phyloP scores from a whole-genome alignment of 169 alveolate species.

The Cryptosporidium andersoni region DNA sequence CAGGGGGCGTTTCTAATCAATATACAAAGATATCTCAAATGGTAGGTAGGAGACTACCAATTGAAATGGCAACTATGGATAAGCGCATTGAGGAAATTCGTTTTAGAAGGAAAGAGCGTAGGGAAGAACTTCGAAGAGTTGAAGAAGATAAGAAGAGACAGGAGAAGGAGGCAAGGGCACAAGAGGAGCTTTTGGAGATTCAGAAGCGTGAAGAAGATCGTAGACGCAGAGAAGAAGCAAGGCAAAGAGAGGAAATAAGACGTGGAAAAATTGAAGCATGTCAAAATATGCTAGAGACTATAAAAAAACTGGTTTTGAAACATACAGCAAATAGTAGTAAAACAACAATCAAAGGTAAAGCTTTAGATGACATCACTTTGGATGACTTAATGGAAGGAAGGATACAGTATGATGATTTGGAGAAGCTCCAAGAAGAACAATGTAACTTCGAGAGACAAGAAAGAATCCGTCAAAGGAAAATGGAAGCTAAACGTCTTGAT shows the following conservation, averaged over 20 bases:
- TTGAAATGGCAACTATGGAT: conserved; percentile 64
- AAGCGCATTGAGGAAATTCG: conserved; percentile 68
- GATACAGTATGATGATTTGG: conserved; percentile 87
- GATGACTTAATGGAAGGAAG: conserved; percentile 86
- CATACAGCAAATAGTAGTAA: conserved; percentile 73
- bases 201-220: conserved; percentile 81
- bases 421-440: conserved; percentile 83
- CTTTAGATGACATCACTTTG: conserved; percentile 84
- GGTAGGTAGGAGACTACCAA: conserved; percentile 69
- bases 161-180: conserved; percentile 81
- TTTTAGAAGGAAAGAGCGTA: conserved; percentile 81
- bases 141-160: conserved; percentile 84
- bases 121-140: conserved; percentile 82
- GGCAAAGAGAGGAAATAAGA: conserved; percentile 76
- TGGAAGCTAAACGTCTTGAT: conserved; percentile 85
- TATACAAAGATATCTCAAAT: conserved; percentile 55
- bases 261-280: conserved; percentile 77
- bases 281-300: conserved; percentile 77
- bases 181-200: conserved; percentile 77
- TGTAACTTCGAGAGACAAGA: conserved; percentile 83
- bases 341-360: conserved; percentile 84
- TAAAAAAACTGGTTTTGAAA: conserved; percentile 80
- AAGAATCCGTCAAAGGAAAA: conserved; percentile 80
- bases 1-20: conserved; percentile 34
- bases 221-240: conserved; percentile 77